Evolutionary conservation across 495 filamentous ascomycete genomes (phyloP).

Genomic region (Sordaria brevicollis): DNA sequence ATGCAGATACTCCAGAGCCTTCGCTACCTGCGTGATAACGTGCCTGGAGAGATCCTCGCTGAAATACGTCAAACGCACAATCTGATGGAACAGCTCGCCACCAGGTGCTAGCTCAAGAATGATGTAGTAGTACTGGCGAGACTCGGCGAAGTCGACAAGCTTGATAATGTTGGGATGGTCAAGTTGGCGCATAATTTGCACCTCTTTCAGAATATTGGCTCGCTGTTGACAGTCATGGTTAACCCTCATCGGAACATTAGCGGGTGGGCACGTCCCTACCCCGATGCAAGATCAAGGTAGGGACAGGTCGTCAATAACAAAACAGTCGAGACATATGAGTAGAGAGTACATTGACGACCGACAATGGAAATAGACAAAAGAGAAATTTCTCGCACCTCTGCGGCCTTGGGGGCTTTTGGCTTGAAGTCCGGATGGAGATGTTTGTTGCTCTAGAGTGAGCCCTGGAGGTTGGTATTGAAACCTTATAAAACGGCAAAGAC

Average conservation of each 20-base stretch:
- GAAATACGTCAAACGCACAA: slow-evolving; percentile 96
- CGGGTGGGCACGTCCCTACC: background rate
- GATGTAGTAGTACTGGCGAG: slow-evolving; percentile 92
- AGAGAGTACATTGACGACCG: slow-evolving; percentile 2
- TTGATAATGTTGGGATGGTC: slow-evolving; percentile 94
- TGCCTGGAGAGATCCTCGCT: slow-evolving; percentile 91
- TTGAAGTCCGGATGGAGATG: slow-evolving; percentile 92
- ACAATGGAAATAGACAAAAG: slow-evolving; percentile 20
- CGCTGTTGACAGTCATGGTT: slow-evolving; percentile 43
- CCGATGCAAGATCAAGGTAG: slow-evolving; percentile 11
- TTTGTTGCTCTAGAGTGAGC: slow-evolving; percentile 57
- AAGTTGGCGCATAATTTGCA: slow-evolving; percentile 94
- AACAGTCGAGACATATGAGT: background rate
- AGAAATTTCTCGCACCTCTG: slow-evolving; percentile 77
- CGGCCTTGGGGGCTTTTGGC: slow-evolving; percentile 74
- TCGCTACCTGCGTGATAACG: slow-evolving; percentile 87
- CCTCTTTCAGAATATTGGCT: slow-evolving; percentile 95
- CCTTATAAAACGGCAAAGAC: slow-evolving; percentile 9
- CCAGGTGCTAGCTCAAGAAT: slow-evolving; percentile 91
- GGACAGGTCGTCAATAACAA: background rate
- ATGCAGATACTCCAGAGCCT: slow-evolving; percentile 88
- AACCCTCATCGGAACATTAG: background rate
- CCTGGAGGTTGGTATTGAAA: slow-evolving; percentile 33
- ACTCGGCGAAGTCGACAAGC: slow-evolving; percentile 88
- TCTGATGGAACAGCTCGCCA: slow-evolving; percentile 96